Percentiles rank a stretch among this genome's conserved stretches.
Evolutionary conservation across 495 filamentous ascomycete species (phyloP).

Genomic region (Penicillium paradoxum): DNA sequence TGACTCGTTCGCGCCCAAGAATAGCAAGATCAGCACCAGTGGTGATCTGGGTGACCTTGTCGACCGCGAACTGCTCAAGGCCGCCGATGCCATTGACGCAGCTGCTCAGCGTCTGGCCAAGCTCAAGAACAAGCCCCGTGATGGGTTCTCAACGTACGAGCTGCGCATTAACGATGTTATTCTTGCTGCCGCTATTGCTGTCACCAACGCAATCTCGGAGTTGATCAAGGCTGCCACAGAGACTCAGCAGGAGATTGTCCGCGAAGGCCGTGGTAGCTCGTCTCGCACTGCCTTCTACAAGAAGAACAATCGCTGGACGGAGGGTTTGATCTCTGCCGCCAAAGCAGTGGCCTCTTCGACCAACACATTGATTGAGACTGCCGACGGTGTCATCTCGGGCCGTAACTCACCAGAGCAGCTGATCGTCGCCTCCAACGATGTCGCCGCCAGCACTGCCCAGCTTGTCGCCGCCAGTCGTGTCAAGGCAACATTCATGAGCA

Average conservation of each 20-base stretch:
- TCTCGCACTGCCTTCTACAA: constrained; percentile 98
- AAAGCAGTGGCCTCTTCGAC: constrained; percentile 91
- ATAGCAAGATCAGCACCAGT: constrained; percentile 69
- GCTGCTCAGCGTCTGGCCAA: constrained; percentile 83
- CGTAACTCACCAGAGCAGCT: constrained; percentile 94
- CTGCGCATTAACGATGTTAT: constrained; percentile 92
- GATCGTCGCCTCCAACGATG: constrained; percentile 95
- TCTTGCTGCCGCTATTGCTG: constrained; percentile 86
- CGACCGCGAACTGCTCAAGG: constrained; percentile 84
- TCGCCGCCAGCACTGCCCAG: constrained; percentile 92
- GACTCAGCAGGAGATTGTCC: constrained; percentile 96
- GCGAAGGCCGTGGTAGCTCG: constrained; percentile 81
- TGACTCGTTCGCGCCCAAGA: constrained; percentile 83
- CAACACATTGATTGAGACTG: constrained; percentile 94
- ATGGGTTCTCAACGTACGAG: constrained; percentile 95
- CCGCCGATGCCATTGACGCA: constrained; percentile 92
- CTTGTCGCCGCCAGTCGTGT: constrained; percentile 92
- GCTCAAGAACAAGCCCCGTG: constrained; percentile 87
- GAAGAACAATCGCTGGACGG: constrained; percentile 97
- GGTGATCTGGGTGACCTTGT: constrained; percentile 93
- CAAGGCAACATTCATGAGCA: constrained; percentile 96
- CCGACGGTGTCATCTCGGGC: constrained; percentile 87
- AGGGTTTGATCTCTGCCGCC: constrained; percentile 92
- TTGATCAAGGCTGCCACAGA: constrained; percentile 94
- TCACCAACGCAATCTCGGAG: constrained; percentile 93